These are phyloP conservation scores for Corchorus olitorius DNA, from an alignment of 345 rosid genomes.

Conservation along the genomic window DNA sequence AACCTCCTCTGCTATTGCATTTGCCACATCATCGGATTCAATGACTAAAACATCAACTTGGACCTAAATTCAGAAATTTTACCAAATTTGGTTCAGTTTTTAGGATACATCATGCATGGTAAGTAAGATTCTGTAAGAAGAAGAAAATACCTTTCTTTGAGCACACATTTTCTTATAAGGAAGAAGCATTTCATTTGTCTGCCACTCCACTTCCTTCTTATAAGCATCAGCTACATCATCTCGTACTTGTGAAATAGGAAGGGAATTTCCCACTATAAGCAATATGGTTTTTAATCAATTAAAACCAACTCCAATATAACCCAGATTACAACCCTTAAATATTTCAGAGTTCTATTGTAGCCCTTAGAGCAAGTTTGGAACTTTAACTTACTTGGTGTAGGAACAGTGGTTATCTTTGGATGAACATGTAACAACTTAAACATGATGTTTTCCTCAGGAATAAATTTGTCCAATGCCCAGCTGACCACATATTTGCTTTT, in stretches of 20 bases:
- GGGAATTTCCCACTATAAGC: slow-evolving; percentile 64
- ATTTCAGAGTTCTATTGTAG: neutral
- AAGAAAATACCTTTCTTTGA: slow-evolving; percentile 56
- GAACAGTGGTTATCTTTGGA: slow-evolving; percentile 57
- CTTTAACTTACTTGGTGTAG: slow-evolving; percentile 78
- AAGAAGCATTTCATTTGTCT: slow-evolving; percentile 52
- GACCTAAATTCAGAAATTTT: slow-evolving; percentile 42
- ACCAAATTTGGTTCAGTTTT: slow-evolving; percentile 15
- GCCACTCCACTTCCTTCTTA: slow-evolving; percentile 71
- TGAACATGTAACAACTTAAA: slow-evolving; percentile 75
- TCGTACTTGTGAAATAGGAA: slow-evolving; percentile 73
- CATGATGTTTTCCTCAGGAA: slow-evolving; percentile 48
- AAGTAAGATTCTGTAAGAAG: neutral
- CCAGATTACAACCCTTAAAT: too few relatives aligned
- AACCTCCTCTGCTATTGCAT: slow-evolving; percentile 73
- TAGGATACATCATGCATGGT: neutral
- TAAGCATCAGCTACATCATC: slow-evolving; percentile 78
- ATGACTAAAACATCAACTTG: slow-evolving; percentile 53
- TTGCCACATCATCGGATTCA: slow-evolving; percentile 70
- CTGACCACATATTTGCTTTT: slow-evolving; percentile 53
- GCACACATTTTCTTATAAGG: slow-evolving; percentile 69
- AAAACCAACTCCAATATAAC: too few relatives aligned
- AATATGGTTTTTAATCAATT: slow-evolving; percentile 16
- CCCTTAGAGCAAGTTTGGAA: neutral
- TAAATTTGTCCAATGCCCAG: slow-evolving; percentile 62